A percentile compares a stretch with the other conserved stretches of the same genome.
These are phyloP conservation scores for Alternaria longipes DNA, from an alignment of 2,329 filamentous ascomycete species.

Conservation along the genomic window DNA sequence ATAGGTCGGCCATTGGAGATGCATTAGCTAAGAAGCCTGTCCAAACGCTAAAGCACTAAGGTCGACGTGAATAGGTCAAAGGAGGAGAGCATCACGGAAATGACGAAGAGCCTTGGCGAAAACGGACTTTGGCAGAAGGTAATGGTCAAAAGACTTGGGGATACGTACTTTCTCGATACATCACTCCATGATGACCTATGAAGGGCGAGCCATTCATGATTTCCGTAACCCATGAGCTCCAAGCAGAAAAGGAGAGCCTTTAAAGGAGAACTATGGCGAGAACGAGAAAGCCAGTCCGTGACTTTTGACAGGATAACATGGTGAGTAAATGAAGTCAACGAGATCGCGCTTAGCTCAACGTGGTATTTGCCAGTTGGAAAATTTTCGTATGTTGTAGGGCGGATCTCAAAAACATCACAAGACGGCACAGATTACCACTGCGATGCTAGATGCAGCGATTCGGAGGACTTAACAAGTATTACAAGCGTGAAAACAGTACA, in stretches of 20 bases:
- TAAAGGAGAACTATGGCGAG: no score
- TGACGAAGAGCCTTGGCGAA: neutral
- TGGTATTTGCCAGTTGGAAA: no score
- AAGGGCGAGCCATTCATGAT: no score
- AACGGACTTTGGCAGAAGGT: slow-evolving; percentile 4
- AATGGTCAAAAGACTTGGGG: neutral
- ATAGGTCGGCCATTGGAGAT: neutral
- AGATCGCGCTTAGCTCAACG: no score
- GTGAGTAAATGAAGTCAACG: no score
- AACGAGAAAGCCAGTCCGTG: neutral
- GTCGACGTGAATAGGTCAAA: slow-evolving; percentile 1
- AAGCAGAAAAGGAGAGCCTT: no score
- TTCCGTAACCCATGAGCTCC: no score
- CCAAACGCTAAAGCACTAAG: neutral
- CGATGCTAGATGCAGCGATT: neutral
- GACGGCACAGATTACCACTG: no score
- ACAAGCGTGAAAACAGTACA: neutral
- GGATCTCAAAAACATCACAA: no score
- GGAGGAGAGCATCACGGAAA: slow-evolving; percentile 1
- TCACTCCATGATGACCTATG: no score
- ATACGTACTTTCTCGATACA: neutral
- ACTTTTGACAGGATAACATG: no score
- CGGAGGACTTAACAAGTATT: neutral
- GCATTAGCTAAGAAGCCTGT: neutral
- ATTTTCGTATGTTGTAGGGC: no score